Conservation (phyloP, 1,139 yeast species). For the Debaryomyces sp. region DNA sequence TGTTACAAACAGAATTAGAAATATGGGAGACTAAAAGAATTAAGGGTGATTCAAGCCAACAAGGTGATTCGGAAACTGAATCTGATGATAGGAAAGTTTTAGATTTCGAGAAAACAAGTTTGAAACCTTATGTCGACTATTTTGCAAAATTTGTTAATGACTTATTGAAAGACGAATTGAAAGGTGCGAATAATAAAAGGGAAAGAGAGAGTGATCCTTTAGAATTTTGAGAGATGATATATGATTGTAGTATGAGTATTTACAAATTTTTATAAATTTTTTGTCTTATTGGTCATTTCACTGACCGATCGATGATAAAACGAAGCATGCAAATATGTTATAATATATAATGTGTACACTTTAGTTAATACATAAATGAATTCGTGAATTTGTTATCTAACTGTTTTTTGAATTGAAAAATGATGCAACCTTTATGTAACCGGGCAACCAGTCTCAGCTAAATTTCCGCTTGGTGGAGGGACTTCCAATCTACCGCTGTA, state of each 20-base stretch:
- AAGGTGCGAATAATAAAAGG: slow-evolving; percentile 43
- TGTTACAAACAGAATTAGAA: slow-evolving; percentile 58
- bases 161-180: slow-evolving; percentile 59
- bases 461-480: slow-evolving; percentile 20
- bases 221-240: slow-evolving; percentile 24
- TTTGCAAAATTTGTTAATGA: slow-evolving; percentile 66
- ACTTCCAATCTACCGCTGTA: slow-evolving; percentile 41
- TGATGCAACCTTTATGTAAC: slow-evolving; percentile 15
- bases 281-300: not conserved
- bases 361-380: not conserved
- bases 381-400: not conserved
- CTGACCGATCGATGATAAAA: not conserved
- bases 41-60: slow-evolving; percentile 29
- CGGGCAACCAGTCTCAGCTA: slow-evolving; percentile 22
- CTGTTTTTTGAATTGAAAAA: not conserved
- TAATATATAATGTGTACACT: not conserved
- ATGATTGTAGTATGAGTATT: not conserved
- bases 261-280: not conserved
- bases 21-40: slow-evolving; percentile 41
- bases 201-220: slow-evolving; percentile 40
- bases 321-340: not conserved
- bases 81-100: slow-evolving; percentile 23
- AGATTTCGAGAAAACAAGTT: slow-evolving; percentile 67
- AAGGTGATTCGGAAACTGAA: slow-evolving; percentile 23
- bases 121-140: slow-evolving; percentile 73